Base-by-base conservation (phyloP, 805 yeast genomes). In the Monosporozyma servazzii region DNA sequence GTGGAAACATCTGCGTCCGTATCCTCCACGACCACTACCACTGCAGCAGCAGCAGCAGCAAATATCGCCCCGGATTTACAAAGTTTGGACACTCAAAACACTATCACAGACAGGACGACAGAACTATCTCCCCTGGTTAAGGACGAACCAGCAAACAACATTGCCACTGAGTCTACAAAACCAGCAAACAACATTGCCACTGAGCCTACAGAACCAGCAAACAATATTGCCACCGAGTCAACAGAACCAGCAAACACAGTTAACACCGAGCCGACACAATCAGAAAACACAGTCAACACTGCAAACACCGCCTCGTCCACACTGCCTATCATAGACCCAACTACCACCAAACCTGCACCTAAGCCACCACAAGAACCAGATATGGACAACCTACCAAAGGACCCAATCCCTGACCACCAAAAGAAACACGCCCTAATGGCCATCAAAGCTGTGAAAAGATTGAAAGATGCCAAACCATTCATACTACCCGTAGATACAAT, bases 391-490 rank as follows among this genome's bases (percentile, higher is more conserved):
- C 71, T 85, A 23, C 87, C 91, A 2, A 72, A 59, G 11, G 63
- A 74, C 56, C 91, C 95, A 17, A 71, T 86, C 58, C 91, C 93
- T 25, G 74, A 77, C 48, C 97, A 93, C 68, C 98, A 93, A 69
- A 77, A 79, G 59, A 85, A 84, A 62, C 90, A 84, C 63, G 88
- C 91, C 1, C 58, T 79, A 18, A 85, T 87, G 55, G 79, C 90
- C 1, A 75, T 93, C 48, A 87, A 90, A 61, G 90, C 95, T 11
- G 84, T 93, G 55, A 88, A 86, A 67, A 75, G 98, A 55, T 76
- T 91, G 62, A 88, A 89, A 68, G 99, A 93, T 70, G 95, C 98
- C 1, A 80, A 75, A 15, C 98, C 98, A 1, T 93, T 93, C 64
- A 64, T 88, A 45, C 79, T 74, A 48, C 99, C 99, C 0, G 99